These are phyloP conservation scores for Hericium rajendrae DNA, from an alignment of 768 basidiomycete genomes.

Conservation along the genomic window DNA sequence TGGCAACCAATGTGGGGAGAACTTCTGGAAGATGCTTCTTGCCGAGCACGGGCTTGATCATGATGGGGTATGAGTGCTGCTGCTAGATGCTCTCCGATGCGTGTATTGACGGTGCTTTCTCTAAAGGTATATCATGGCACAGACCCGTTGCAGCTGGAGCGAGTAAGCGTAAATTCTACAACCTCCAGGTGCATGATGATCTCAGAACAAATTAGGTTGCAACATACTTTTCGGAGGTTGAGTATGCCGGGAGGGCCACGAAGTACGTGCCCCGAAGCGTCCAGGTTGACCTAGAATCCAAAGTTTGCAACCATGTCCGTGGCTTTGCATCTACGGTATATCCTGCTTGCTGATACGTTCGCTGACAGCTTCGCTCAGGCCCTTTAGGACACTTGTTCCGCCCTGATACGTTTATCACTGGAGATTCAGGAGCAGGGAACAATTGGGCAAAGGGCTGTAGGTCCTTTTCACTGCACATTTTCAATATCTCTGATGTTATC, in stretches of 20 bases:
- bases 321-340: neutral
- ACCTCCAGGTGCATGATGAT: neutral
- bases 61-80: constrained; percentile 41
- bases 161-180: constrained; percentile 35
- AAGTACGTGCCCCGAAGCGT: constrained; percentile 89
- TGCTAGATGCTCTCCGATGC: constrained; percentile 1
- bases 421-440: constrained; percentile 66
- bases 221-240: constrained; percentile 75
- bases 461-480: constrained; percentile 22
- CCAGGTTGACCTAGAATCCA: constrained; percentile 83
- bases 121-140: constrained; percentile 48
- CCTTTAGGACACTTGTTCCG: constrained; percentile 68
- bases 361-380: constrained; percentile 52
- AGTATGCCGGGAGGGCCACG: constrained; percentile 27
- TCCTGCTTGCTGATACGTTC: constrained; percentile 3
- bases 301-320: constrained; percentile 71
- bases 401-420: constrained; percentile 76
- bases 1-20: constrained; percentile 72
- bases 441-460: constrained; percentile 95
- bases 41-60: constrained; percentile 77
- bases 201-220: constrained; percentile 36
- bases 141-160: constrained; percentile 64
- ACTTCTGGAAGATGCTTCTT: constrained; percentile 85
- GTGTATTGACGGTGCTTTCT: neutral
- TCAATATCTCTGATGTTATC: constrained; percentile 8